Percentiles rank a stretch among this genome's conserved stretches.
These are phyloP conservation scores for Backusella tarrabulga DNA, from an alignment of 192 early-diverging fungal species.

Conservation along the genomic window DNA sequence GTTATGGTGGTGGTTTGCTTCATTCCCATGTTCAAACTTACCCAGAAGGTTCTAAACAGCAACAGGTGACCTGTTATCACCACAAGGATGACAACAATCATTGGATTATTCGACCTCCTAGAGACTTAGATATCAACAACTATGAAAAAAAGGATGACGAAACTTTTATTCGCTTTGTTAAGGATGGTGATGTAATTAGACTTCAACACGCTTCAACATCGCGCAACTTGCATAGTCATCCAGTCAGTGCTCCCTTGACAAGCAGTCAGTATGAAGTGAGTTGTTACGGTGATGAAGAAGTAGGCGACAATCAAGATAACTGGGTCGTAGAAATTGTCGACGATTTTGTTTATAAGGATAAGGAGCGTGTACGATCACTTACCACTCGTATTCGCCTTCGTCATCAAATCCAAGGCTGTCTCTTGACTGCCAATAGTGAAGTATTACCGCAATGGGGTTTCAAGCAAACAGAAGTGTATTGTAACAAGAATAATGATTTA, in stretches of 20 bases:
- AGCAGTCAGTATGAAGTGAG: conserved; percentile 82
- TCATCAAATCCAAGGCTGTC: conserved; percentile 70
- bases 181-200: conserved; percentile 79
- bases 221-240: conserved; percentile 86
- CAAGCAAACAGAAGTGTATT: conserved; percentile 91
- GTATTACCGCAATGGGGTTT: conserved; percentile 95
- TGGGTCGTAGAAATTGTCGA: conserved; percentile 87
- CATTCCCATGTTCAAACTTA: conserved; percentile 93
- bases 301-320: conserved; percentile 85
- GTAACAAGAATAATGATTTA: conserved; percentile 65
- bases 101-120: conserved; percentile 74
- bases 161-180: conserved; percentile 49
- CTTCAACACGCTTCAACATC: conserved; percentile 71
- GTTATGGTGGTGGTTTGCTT: conserved; percentile 83
- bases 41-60: conserved; percentile 87
- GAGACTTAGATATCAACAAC: conserved; percentile 31
- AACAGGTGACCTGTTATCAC: conserved; percentile 94
- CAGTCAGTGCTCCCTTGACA: conserved; percentile 72
- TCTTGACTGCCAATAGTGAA: conserved; percentile 70
- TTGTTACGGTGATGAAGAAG: conserved; percentile 75
- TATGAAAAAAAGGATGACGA: conserved; percentile 33
- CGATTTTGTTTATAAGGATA: conserved; percentile 49
- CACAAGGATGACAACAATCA: conserved; percentile 95
- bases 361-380: conserved; percentile 63
- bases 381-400: conserved; percentile 81